Conservation (phyloP, 2,329 filamentous ascomycete species). For the Fusarium denticulatum region DNA sequence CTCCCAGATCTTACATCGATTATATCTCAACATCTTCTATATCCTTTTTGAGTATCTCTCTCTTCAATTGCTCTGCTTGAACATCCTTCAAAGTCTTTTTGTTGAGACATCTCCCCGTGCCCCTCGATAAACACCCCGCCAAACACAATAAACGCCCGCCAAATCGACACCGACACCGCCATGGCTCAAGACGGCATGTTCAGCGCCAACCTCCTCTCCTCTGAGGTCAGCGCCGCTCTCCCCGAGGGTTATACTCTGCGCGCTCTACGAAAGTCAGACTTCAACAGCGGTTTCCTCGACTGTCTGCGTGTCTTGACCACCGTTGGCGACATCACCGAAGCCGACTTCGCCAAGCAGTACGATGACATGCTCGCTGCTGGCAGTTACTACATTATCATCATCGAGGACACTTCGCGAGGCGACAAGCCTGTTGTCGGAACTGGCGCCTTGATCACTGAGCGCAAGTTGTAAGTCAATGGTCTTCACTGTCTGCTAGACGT, state of each 20-base stretch:
- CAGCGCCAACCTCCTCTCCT: conserved; percentile 78
- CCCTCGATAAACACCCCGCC: conserved; percentile 15
- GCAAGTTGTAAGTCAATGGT: conserved; percentile 79
- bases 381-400: conserved; percentile 87
- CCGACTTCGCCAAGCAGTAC: conserved; percentile 81
- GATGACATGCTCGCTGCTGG: conserved; percentile 80
- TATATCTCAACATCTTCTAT: background rate
- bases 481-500: background rate
- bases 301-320: conserved; percentile 91
- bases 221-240: conserved; percentile 75
- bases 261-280: conserved; percentile 81
- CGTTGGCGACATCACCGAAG: conserved; percentile 84
- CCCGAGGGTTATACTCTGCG: conserved; percentile 86
- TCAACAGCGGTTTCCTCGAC: conserved; percentile 84
- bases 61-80: conserved; percentile 8
- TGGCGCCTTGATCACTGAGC: conserved; percentile 89
- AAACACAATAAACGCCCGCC: conserved; percentile 8
- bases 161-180: conserved; percentile 37
- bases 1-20: conserved; percentile 22
- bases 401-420: conserved; percentile 73
- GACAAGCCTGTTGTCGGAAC: conserved; percentile 82
- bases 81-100: background rate
- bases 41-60: background rate
- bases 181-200: conserved; percentile 72
- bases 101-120: conserved; percentile 18